These are phyloP conservation scores for Yamadazyma dushanensis DNA, from an alignment of 1,139 yeast genomes.

Conservation along the genomic window DNA sequence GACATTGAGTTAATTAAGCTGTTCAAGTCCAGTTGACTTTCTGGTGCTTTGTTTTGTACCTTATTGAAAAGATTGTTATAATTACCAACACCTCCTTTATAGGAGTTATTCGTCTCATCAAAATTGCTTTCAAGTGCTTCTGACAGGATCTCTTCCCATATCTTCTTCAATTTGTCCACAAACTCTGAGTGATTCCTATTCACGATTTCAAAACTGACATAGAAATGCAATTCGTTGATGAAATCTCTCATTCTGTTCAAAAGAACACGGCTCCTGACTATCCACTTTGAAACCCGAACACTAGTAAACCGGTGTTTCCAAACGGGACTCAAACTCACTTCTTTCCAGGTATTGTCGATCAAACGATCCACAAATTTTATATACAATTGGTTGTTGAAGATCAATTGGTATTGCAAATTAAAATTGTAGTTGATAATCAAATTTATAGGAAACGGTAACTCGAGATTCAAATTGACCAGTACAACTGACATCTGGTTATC, in stretches of 20 bases:
- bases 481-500: constrained; percentile 18
- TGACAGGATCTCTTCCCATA: constrained; percentile 18
- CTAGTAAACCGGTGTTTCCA: constrained; percentile 59
- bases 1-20: constrained; percentile 52
- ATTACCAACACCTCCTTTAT: constrained; percentile 10
- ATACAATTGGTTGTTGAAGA: constrained; percentile 70
- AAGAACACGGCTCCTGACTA: constrained; percentile 54
- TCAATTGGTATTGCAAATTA: constrained; percentile 74
- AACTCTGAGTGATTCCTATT: constrained; percentile 55
- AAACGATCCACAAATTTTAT: constrained; percentile 61
- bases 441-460: constrained; percentile 85
- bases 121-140: constrained; percentile 15
- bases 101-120: constrained; percentile 7
- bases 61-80: constrained; percentile 33
- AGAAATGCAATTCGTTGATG: constrained; percentile 54
- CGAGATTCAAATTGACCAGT: constrained; percentile 61
- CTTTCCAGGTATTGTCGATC: constrained; percentile 72
- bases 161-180: constrained; percentile 21
- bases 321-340: constrained; percentile 60
- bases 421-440: constrained; percentile 70
- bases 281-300: constrained; percentile 52
- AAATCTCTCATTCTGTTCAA: constrained; percentile 66
- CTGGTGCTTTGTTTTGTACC: constrained; percentile 10
- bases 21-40: constrained; percentile 42
- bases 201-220: constrained; percentile 61